phyloP scores from a whole-genome alignment of 192 early-diverging fungal genomes.

The Dimargaris cristalligena region DNA sequence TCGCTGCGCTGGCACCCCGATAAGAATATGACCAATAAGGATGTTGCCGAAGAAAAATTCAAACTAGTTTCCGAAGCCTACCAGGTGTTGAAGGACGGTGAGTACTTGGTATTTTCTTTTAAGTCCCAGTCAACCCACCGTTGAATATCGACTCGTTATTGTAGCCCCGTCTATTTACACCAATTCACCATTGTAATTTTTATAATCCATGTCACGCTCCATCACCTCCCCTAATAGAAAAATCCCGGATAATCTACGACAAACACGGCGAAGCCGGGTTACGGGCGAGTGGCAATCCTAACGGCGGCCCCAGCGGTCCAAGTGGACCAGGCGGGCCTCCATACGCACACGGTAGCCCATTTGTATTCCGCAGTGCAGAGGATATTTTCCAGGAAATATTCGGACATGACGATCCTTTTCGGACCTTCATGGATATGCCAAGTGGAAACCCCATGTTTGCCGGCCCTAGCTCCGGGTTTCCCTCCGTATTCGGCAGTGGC shows the following conservation, averaged over 20 bases:
- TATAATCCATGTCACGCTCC: background rate
- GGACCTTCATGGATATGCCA: background rate
- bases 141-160: background rate
- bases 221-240: background rate
- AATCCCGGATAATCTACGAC: constrained; percentile 23
- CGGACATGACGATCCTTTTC: background rate
- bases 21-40: constrained; percentile 30
- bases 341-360: background rate
- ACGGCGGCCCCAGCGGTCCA: too few species aligned
- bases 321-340: background rate
- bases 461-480: background rate
- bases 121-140: background rate
- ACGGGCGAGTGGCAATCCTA: too few species aligned
- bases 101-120: background rate
- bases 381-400: background rate
- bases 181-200: background rate
- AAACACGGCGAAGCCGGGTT: constrained; percentile 24
- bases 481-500: background rate
- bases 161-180: background rate
- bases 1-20: constrained; percentile 60
- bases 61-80: constrained; percentile 30
- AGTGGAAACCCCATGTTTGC: background rate
- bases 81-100: constrained; percentile 25
- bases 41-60: constrained; percentile 26
- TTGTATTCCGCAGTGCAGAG: background rate